A percentile compares a stretch with the other conserved stretches of the same genome.
These are phyloP conservation scores for Penicillium antarcticum DNA, from an alignment of 495 filamentous ascomycete genomes.

Conservation along the genomic window DNA sequence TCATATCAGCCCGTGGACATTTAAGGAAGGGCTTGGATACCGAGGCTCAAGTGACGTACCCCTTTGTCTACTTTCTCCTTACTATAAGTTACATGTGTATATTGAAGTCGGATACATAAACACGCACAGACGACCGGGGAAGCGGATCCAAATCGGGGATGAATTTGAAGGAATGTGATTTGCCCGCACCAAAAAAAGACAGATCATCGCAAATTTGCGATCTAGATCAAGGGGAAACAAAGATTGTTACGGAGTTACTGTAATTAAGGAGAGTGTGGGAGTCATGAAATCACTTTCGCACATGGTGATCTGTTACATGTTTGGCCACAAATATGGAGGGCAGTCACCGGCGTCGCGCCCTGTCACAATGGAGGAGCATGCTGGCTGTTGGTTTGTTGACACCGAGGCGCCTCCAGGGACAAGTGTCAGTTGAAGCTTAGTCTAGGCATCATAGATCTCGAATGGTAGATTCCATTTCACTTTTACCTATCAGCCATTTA, in stretches of 20 bases:
- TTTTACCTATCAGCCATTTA: not conserved
- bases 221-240: slow-evolving; percentile 4
- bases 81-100: not conserved
- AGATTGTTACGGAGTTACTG: no score
- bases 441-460: not conserved
- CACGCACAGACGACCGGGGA: slow-evolving; percentile 9
- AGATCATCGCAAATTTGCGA: slow-evolving; percentile 1
- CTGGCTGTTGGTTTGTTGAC: slow-evolving; percentile 1
- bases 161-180: slow-evolving; percentile 18
- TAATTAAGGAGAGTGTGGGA: not conserved
- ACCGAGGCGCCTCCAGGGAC: slow-evolving; percentile 1
- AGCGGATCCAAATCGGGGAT: slow-evolving; percentile 16
- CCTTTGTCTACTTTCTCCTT: not conserved
- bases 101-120: slow-evolving; percentile 5
- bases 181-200: slow-evolving; percentile 9
- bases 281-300: not conserved
- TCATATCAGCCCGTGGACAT: not conserved
- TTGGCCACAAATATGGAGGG: not conserved
- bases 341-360: slow-evolving; percentile 3
- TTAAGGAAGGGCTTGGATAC: not conserved
- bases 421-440: slow-evolving; percentile 1
- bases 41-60: not conserved
- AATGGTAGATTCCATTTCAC: not conserved
- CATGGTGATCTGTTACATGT: not conserved
- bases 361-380: slow-evolving; percentile 1